Conservation (phyloP, 495 filamentous ascomycete genomes). For the Pseudoneurospora amorphoporcata region DNA sequence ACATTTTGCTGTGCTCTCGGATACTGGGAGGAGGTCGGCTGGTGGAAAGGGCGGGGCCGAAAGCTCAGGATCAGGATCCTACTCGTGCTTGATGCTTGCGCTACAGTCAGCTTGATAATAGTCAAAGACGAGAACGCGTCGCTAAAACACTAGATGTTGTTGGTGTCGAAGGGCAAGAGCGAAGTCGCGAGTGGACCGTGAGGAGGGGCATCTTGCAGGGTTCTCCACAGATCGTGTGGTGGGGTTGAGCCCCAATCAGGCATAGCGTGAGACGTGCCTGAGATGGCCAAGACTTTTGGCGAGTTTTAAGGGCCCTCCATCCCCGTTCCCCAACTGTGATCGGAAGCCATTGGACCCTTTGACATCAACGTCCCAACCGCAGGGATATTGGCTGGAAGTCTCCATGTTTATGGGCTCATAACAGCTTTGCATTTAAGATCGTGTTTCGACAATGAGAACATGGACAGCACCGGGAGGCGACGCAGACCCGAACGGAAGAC, state of each 20-base stretch:
- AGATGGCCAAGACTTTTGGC: slow-evolving; percentile 29
- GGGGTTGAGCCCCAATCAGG: slow-evolving; percentile 14
- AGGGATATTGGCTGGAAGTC: not conserved
- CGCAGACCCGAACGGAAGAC: not conserved
- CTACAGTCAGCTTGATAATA: too few relatives aligned
- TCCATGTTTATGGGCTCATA: slow-evolving; percentile 11
- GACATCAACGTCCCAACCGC: not conserved
- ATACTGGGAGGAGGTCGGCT: too few relatives aligned
- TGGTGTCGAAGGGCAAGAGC: not conserved
- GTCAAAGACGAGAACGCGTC: too few relatives aligned
- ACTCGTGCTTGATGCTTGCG: too few relatives aligned
- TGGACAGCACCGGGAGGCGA: not conserved
- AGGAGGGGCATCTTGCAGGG: not conserved
- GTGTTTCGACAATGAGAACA: not conserved
- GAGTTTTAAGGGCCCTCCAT: slow-evolving; percentile 26
- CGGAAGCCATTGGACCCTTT: slow-evolving; percentile 24
- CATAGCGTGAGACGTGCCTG: slow-evolving; percentile 29
- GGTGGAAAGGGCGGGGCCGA: too few relatives aligned
- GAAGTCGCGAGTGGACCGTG: not conserved
- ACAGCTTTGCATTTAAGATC: slow-evolving; percentile 13
- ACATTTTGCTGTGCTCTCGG: too few relatives aligned
- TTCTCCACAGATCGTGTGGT: slow-evolving; percentile 5
- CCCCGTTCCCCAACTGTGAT: slow-evolving; percentile 12
- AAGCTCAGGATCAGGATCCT: too few relatives aligned
- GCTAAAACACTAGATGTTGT: too few relatives aligned